Conservation (phyloP, 139 green algal species). For the Coelastrella sp. region DNA sequence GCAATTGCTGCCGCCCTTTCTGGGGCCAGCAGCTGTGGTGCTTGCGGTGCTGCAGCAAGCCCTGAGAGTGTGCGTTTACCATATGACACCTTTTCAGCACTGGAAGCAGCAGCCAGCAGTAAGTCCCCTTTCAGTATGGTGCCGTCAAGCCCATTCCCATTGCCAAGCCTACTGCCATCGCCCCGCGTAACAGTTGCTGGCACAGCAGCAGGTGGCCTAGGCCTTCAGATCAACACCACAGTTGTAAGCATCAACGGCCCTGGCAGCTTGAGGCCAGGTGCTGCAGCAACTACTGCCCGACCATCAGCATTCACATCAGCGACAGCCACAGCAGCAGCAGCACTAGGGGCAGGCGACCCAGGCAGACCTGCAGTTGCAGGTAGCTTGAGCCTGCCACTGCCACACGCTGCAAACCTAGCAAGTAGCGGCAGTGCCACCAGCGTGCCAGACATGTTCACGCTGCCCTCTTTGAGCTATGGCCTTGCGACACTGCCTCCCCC, state of each 20-base stretch:
- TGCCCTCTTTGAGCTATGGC: constrained; percentile 28
- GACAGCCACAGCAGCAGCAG: not conserved
- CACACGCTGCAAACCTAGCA: not conserved
- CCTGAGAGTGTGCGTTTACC: not conserved
- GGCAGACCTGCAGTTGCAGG: not conserved
- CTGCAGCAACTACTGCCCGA: not conserved
- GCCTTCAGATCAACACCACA: no score
- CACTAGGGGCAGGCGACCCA: not conserved
- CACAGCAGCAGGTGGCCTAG: no score
- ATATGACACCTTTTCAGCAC: not conserved
- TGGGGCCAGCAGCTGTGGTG: not conserved
- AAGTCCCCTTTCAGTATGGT: not conserved
- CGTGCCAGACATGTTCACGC: constrained; percentile 27
- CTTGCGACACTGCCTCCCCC: constrained; percentile 25
- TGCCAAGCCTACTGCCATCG: no score
- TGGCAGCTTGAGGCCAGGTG: not conserved
- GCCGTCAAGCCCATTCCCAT: not conserved
- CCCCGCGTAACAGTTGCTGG: no score
- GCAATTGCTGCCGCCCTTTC: not conserved
- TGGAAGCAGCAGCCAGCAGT: not conserved
- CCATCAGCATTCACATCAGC: constrained; percentile 4
- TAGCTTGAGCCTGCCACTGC: not conserved
- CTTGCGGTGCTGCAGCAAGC: not conserved
- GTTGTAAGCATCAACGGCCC: not conserved
- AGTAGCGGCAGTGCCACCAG: not conserved